Percentiles rank a stretch among this genome's conserved stretches.
These are phyloP conservation scores for Tuctoria greenei DNA, from an alignment of 176 grass and related monocot genomes.

Conservation along the genomic window DNA sequence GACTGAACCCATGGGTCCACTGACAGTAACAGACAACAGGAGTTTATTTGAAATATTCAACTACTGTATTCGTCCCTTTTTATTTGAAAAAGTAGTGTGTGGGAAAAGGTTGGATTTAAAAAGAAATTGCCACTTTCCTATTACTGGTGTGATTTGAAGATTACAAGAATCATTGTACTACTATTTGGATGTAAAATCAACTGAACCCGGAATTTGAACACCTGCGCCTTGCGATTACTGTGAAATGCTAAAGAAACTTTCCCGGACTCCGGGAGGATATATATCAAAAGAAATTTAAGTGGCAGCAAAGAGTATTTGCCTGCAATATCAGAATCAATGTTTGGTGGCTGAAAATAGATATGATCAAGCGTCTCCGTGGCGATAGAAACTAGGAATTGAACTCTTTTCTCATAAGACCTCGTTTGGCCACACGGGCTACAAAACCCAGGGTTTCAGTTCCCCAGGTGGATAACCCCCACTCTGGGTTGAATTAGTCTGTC, in stretches of 20 bases:
- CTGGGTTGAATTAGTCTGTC: no score
- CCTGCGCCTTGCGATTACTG: background rate
- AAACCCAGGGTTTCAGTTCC: no score
- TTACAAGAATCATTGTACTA: no score
- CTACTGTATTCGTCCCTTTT: no score
- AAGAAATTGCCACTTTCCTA: no score
- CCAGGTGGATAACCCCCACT: no score
- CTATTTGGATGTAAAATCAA: no score
- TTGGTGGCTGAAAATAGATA: background rate
- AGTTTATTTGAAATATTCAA: background rate
- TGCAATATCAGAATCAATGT: background rate
- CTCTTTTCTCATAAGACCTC: background rate
- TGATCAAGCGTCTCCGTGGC: background rate
- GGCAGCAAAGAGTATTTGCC: background rate
- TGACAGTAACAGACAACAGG: background rate
- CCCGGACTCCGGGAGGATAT: background rate
- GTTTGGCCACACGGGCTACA: no score
- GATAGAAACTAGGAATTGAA: background rate
- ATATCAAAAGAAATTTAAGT: constrained; percentile 6
- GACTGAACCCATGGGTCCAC: background rate
- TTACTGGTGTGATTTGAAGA: no score
- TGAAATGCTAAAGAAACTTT: background rate
- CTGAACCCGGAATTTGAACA: no score
- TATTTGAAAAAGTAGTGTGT: background rate
- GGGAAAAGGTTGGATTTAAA: background rate